phyloP scores from a whole-genome alignment of 495 filamentous ascomycete species.

The Aspergillus diversus region DNA sequence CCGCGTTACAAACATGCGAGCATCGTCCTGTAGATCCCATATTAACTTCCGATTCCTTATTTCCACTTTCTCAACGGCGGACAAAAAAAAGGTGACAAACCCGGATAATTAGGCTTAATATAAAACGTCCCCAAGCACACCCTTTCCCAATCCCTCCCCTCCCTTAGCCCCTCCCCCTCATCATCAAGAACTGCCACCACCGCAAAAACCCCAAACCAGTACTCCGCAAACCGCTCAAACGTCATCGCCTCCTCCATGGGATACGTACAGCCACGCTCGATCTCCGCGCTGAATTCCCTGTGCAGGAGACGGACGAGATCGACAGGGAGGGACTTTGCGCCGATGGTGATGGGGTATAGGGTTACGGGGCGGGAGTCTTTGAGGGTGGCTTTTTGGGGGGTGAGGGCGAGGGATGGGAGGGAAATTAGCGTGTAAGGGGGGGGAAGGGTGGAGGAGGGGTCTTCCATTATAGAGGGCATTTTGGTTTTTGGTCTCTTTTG shows the following conservation, averaged over 20 bases:
- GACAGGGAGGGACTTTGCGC: slow-evolving; percentile 58
- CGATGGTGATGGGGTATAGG: slow-evolving; percentile 71
- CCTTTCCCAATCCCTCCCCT: slow-evolving; percentile 74
- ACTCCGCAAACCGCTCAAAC: slow-evolving; percentile 72
- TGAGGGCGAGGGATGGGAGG: slow-evolving; percentile 53
- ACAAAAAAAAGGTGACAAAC: slow-evolving; percentile 49
- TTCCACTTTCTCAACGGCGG: slow-evolving; percentile 1
- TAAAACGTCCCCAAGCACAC: slow-evolving; percentile 94
- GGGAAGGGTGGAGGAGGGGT: slow-evolving; percentile 58
- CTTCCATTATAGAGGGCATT: slow-evolving; percentile 72
- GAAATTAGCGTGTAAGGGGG: slow-evolving; percentile 53
- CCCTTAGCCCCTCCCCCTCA: slow-evolving; percentile 53
- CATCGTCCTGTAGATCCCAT: slow-evolving; percentile 42
- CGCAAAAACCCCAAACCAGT: slow-evolving; percentile 77
- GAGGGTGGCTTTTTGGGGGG: slow-evolving; percentile 77
- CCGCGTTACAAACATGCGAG: slow-evolving; percentile 88
- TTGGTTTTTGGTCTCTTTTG: slow-evolving; percentile 5
- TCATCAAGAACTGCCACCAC: slow-evolving; percentile 70
- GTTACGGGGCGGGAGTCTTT: slow-evolving; percentile 80
- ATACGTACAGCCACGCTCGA: slow-evolving; percentile 89
- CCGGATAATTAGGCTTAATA: slow-evolving; percentile 97
- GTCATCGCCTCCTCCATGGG: slow-evolving; percentile 81
- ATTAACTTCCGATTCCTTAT: background rate
- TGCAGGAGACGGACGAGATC: slow-evolving; percentile 67
- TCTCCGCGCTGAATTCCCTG: slow-evolving; percentile 84